A percentile compares a stretch with the other conserved stretches of the same genome.
These are phyloP conservation scores for Mantamonas sphyraenae DNA, from an alignment of 78 protist genomes.

Conservation along the genomic window DNA sequence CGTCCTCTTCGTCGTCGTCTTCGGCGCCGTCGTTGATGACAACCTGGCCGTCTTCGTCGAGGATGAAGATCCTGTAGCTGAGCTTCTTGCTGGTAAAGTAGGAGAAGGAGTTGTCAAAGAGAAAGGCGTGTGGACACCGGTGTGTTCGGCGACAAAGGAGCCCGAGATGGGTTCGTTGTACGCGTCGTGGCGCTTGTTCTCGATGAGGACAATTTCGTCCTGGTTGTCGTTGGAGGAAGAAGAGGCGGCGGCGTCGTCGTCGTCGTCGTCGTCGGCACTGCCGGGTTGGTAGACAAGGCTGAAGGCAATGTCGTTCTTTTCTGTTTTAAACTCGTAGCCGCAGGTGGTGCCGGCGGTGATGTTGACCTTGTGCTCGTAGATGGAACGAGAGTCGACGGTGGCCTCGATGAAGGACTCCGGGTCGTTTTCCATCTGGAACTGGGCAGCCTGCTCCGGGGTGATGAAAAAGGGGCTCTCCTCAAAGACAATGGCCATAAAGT, in stretches of 20 bases:
- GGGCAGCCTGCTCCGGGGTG: not conserved
- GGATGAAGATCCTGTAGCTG: not conserved
- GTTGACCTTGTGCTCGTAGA: not conserved
- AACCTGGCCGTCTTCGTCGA: too few relatives aligned
- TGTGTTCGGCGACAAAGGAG: not conserved
- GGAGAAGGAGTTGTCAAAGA: conserved; percentile 2
- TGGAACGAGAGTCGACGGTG: not conserved
- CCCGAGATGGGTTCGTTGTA: not conserved
- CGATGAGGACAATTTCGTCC: not conserved
- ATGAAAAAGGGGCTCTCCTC: not conserved
- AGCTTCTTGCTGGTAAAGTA: conserved; percentile 1
- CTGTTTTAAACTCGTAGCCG: not conserved
- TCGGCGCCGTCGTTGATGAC: too few relatives aligned
- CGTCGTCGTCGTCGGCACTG: not conserved
- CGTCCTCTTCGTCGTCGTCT: too few relatives aligned
- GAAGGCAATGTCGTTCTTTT: too few relatives aligned
- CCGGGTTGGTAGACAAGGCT: too few relatives aligned
- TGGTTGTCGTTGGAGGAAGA: not conserved
- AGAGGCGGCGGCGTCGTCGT: not conserved
- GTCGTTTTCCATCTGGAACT: too few relatives aligned
- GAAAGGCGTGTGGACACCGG: not conserved
- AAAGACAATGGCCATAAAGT: not conserved
- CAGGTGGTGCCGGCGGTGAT: not conserved
- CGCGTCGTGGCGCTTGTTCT: not conserved
- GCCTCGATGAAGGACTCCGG: not conserved